A percentile compares a stretch with the other conserved stretches of the same genome.
phyloP scores from a whole-genome alignment of 176 grass and related monocot genomes.

The Microstegium vimineum region DNA sequence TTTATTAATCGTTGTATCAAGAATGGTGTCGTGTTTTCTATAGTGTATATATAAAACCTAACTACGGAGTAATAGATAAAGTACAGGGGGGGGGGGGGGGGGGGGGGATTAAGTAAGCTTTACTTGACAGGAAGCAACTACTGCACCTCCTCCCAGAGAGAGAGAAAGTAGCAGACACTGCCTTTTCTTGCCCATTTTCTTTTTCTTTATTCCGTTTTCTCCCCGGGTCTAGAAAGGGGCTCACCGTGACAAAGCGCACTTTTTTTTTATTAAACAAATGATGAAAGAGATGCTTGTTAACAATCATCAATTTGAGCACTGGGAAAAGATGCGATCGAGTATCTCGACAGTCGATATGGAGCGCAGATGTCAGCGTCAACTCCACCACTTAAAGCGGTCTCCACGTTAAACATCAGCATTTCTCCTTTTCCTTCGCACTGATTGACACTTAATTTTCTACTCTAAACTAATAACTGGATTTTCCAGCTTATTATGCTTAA shows the following conservation, averaged over 20 bases:
- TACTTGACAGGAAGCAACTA: constrained; percentile 23
- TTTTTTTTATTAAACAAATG: constrained; percentile 12
- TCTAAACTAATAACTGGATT: neutral
- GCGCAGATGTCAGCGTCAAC: constrained; percentile 43
- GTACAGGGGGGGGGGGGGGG: neutral
- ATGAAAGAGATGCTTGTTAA: constrained; percentile 16
- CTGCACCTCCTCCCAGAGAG: neutral
- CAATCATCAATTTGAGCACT: constrained; percentile 33
- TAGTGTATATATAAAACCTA: neutral
- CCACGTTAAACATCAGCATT: constrained; percentile 41
- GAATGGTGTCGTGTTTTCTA: neutral
- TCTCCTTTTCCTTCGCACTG: constrained; percentile 13
- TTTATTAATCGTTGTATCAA: constrained; percentile 4
- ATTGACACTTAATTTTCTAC: neutral
- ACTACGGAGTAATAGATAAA: neutral
- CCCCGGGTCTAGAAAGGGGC: neutral
- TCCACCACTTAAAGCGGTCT: constrained; percentile 38
- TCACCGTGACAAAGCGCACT: constrained; percentile 12
- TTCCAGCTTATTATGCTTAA: neutral
- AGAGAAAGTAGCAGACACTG: neutral
- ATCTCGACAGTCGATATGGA: constrained; percentile 25
- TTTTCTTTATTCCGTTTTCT: neutral
- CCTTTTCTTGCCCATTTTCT: neutral
- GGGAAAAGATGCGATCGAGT: constrained; percentile 34
- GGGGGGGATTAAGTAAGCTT: neutral